Base-by-base conservation (phyloP, 1,139 yeast species). In the Kluyveromyces sp. region DNA sequence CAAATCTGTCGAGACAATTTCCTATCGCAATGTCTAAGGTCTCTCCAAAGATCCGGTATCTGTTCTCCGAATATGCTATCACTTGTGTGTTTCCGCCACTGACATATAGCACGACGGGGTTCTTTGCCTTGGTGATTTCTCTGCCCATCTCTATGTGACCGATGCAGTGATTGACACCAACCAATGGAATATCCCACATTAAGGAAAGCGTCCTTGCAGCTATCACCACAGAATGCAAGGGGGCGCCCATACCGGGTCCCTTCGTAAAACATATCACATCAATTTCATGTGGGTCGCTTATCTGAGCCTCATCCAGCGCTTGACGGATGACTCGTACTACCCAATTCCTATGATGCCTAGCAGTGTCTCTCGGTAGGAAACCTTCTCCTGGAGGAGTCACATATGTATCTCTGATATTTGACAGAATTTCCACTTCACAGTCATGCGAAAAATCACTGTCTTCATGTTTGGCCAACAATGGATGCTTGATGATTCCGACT, bases 231-330 rank as follows among this genome's bases (percentile, higher is more conserved):
- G 94, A 80, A 56, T 92, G 96, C 46, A 92, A 68, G 0, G 98
- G 99, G 1, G 97, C 97, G 2, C 98, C 99, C 98, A 92, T 94
- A 1, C 99, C 99, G 0, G 98, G 98, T 3, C 98, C 99, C 64
- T 85, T 94, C 1, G 97, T 92, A 63, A 89, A 92, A 63, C 96
- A 88, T 43, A 92, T 84, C 55, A 94, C 88, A 63, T 89, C 96
- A 22, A 92, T 65, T 42, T 87, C 94, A 38, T 68, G 54, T 4
- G 63, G 60, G 22, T 60, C 56, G 2, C 53, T 44, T n/a, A 87
- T 61, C 0, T 67, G 63, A 2, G 95, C 83, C 36, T 82, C 92
- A 2, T 61, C 61, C 43, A 92, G 60, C 0, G 97, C 85, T 33
- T 58, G 60, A 54, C 78, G 80, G 40, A 87, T 78, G 32, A 89